phyloP scores from a whole-genome alignment of 2,329 filamentous ascomycete species.

The Mariannaea elegans region DNA sequence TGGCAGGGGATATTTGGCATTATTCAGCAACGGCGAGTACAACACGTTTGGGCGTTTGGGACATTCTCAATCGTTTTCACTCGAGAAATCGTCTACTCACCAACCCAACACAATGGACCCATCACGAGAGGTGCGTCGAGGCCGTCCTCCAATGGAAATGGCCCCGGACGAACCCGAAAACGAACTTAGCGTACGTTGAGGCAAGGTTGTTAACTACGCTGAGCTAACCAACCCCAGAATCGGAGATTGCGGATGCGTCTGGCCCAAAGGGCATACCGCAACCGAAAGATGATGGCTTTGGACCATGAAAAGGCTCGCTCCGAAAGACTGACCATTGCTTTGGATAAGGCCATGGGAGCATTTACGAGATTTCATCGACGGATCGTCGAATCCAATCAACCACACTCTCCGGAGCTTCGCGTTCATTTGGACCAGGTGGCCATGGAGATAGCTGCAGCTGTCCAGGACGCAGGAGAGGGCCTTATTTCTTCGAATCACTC shows the following conservation, averaged over 20 bases:
- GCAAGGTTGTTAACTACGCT: background rate
- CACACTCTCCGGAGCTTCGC: background rate
- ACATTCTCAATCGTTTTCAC: too few relatives aligned
- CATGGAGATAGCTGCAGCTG: background rate
- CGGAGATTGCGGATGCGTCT: slow-evolving; percentile 13
- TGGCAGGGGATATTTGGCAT: background rate
- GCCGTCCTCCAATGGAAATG: background rate
- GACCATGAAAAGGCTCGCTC: slow-evolving; percentile 8
- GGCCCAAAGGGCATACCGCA: slow-evolving; percentile 16
- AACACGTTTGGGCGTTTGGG: too few relatives aligned
- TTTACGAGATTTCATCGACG: background rate
- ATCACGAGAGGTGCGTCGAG: background rate
- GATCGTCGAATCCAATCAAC: background rate
- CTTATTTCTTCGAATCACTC: too few relatives aligned
- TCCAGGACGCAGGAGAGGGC: background rate
- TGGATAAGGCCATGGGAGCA: background rate
- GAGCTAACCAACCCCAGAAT: background rate
- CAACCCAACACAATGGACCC: background rate
- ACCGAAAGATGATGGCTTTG: slow-evolving; percentile 1
- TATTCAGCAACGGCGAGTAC: background rate
- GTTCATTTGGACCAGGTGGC: background rate
- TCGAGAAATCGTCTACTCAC: background rate
- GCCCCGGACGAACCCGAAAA: background rate
- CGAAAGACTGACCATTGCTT: slow-evolving; percentile 6
- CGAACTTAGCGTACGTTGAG: background rate